phyloP scores from a whole-genome alignment of 768 basidiomycete genomes.

The Russula emetica region DNA sequence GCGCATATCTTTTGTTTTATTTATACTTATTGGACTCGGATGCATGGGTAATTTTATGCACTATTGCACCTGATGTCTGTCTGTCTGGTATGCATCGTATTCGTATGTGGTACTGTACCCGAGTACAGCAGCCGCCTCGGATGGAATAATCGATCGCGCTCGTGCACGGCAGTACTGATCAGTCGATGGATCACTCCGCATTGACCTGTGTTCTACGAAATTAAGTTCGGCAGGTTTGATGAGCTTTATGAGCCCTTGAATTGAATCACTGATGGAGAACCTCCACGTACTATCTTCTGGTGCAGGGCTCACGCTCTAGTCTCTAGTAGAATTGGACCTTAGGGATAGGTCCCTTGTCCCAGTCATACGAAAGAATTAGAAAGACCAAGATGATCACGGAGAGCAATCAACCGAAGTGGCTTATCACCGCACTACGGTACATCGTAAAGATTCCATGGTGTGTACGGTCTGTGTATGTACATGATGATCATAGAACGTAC shows the following conservation, averaged over 20 bases:
- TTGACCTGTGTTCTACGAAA: background rate
- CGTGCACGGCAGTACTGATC: background rate
- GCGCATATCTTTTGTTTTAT: background rate
- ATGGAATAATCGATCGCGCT: background rate
- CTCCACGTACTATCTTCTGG: too few species aligned
- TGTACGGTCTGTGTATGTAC: background rate
- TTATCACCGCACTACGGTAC: background rate
- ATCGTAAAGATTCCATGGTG: background rate
- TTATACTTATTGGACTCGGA: background rate
- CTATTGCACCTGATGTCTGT: background rate
- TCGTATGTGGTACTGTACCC: background rate
- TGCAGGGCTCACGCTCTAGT: too few species aligned
- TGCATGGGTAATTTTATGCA: constrained; percentile 13
- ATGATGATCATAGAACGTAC: too few species aligned
- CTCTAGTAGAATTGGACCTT: background rate
- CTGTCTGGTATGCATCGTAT: background rate
- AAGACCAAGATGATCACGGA: background rate
- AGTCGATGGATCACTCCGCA: background rate
- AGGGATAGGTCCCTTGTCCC: background rate
- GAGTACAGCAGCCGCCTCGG: background rate
- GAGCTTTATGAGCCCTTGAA: background rate
- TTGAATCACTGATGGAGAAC: background rate
- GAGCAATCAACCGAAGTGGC: background rate
- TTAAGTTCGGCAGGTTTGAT: background rate
- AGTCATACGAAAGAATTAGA: background rate